phyloP scores from a whole-genome alignment of 2,329 filamentous ascomycete genomes.

The Arthrobotrys pseudoclavata region DNA sequence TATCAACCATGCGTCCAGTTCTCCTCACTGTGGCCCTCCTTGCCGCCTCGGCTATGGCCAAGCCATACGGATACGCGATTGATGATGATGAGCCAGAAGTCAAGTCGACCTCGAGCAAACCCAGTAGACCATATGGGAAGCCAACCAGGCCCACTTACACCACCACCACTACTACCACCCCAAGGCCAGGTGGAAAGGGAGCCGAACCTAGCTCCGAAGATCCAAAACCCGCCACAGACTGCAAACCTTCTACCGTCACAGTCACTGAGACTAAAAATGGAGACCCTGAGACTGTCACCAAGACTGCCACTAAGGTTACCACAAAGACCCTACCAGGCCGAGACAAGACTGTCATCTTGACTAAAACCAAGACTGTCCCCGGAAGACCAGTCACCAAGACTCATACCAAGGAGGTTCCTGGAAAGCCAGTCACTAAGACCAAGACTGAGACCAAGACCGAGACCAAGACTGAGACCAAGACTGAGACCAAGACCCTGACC shows the following conservation, averaged over 20 bases:
- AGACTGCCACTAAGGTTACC: too few species aligned
- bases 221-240: neutral
- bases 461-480: neutral
- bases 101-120: neutral
- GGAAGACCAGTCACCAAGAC: conserved; percentile 2
- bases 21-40: conserved; percentile 28
- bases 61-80: conserved; percentile 7
- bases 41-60: conserved; percentile 16
- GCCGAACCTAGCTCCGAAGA: neutral
- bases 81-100: conserved; percentile 25
- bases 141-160: neutral
- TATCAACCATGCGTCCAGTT: conserved; percentile 23
- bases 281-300: neutral
- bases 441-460: conserved; percentile 3
- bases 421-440: conserved; percentile 6
- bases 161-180: neutral
- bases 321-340: too few species aligned
- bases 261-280: neutral
- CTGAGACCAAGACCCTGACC: conserved; percentile 2
- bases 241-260: conserved; percentile 12
- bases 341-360: too few species aligned
- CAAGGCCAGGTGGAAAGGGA: conserved; percentile 17
- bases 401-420: neutral
- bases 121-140: neutral
- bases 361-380: neutral